Conservation (phyloP, 768 basidiomycete genomes). For the Terana coerulea region DNA sequence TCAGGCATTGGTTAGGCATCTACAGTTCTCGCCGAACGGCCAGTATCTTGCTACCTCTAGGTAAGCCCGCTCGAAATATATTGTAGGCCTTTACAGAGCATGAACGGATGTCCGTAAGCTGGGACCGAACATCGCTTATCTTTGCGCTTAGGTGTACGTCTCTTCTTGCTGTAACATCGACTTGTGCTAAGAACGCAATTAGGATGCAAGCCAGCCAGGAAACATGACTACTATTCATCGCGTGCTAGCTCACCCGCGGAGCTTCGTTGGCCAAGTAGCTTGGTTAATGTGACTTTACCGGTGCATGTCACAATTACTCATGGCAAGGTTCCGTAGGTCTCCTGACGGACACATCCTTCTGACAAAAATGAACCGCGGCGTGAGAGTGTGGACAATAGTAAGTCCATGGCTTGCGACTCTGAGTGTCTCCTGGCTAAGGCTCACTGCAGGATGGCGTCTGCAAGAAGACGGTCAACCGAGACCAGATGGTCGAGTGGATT, state of each 20-base stretch:
- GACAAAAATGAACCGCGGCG: conserved; percentile 57
- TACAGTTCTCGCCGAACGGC: conserved; percentile 76
- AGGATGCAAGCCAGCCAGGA: no score
- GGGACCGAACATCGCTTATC: conserved; percentile 65
- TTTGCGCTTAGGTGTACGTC: conserved; percentile 60
- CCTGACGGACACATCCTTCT: conserved; percentile 57
- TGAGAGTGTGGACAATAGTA: conserved; percentile 73
- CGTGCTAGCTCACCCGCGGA: conserved; percentile 58
- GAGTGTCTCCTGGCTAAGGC: neutral
- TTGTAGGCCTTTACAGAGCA: neutral
- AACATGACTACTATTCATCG: conserved; percentile 53
- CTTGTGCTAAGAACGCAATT: no score
- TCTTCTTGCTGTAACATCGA: neutral
- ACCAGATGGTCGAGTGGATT: conserved; percentile 52
- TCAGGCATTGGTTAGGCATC: conserved; percentile 61
- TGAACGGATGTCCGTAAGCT: conserved; percentile 33
- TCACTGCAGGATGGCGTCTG: conserved; percentile 58
- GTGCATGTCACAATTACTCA: no score
- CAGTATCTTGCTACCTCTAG: conserved; percentile 70
- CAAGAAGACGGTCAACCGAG: conserved; percentile 56
- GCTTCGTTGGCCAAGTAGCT: conserved; percentile 71
- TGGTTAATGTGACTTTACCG: conserved; percentile 33
- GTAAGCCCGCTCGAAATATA: conserved; percentile 25
- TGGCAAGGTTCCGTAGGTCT: conserved; percentile 29
- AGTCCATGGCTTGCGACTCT: conserved; percentile 16